Conservation (phyloP, 2,329 filamentous ascomycete species). For the Monosporascus sp. region DNA sequence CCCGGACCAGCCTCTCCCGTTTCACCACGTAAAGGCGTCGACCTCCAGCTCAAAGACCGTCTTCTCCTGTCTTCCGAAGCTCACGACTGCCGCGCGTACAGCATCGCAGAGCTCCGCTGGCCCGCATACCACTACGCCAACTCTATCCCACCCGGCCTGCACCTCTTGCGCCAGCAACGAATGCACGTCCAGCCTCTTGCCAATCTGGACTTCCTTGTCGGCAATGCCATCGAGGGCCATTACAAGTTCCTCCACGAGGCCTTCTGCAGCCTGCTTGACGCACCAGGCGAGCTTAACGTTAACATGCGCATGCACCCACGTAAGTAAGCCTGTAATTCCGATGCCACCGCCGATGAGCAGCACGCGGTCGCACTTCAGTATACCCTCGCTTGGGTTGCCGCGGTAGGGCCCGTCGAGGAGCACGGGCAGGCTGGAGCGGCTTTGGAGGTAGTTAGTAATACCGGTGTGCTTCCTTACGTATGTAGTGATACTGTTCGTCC, state of each 20-base stretch:
- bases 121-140: conserved; percentile 9
- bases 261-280: not conserved
- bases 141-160: conserved; percentile 4
- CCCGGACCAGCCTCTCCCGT: not conserved
- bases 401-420: conserved; percentile 8
- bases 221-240: not conserved
- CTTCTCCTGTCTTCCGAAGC: conserved; percentile 5
- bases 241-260: not conserved
- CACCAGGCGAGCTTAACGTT: conserved; percentile 8
- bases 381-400: not conserved
- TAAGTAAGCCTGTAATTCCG: conserved; percentile 7
- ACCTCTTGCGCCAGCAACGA: conserved; percentile 6
- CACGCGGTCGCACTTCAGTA: conserved; percentile 9
- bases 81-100: conserved; percentile 2
- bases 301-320: conserved; percentile 1
- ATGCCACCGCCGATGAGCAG: conserved; percentile 12
- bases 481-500: conserved; percentile 1
- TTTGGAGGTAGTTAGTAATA: conserved; percentile 2
- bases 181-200: conserved; percentile 3
- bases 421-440: not conserved
- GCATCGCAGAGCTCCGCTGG: conserved; percentile 6
- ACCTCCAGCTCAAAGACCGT: conserved; percentile 21
- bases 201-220: conserved; percentile 6
- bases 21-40: conserved; percentile 23
- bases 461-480: conserved; percentile 6